These are phyloP conservation scores for Lineolata rhizophorae DNA, from an alignment of 495 filamentous ascomycete genomes.

Conservation along the genomic window DNA sequence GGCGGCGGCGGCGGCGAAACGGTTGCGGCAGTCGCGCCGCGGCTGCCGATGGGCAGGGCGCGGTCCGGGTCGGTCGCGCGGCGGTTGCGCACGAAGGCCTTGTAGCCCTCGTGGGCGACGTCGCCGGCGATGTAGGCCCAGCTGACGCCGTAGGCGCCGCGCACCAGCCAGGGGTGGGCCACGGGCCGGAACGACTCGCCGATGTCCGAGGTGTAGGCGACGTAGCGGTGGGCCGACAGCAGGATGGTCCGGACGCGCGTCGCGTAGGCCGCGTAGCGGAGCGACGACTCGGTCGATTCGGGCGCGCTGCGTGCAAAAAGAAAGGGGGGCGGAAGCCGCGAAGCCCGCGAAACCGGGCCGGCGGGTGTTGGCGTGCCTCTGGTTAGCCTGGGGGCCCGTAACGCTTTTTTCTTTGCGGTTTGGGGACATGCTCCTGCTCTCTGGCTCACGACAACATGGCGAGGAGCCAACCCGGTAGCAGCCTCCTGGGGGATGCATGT, in stretches of 20 bases:
- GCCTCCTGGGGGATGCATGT: too few species aligned
- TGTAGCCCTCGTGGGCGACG: conserved; percentile 85
- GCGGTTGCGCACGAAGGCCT: conserved; percentile 72
- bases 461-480: too few species aligned
- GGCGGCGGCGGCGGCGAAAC: too few species aligned
- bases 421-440: too few species aligned
- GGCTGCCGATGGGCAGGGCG: conserved; percentile 7
- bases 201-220: conserved; percentile 93
- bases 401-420: too few species aligned
- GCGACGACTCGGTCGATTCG: conserved; percentile 60
- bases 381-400: too few species aligned
- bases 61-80: conserved; percentile 26
- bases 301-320: conserved; percentile 29
- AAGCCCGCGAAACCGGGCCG: conserved; percentile 3
- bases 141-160: conserved; percentile 69
- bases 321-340: too few species aligned
- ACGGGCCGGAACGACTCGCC: conserved; percentile 92
- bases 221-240: conserved; percentile 78
- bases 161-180: conserved; percentile 63
- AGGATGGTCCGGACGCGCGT: conserved; percentile 73
- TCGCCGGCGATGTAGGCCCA: conserved; percentile 88
- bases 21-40: conserved; percentile 1
- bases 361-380: too few species aligned
- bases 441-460: too few species aligned
- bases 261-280: conserved; percentile 88